Evolutionary conservation across 768 basidiomycete species (phyloP).

Genomic region (Tricholomella constricta): DNA sequence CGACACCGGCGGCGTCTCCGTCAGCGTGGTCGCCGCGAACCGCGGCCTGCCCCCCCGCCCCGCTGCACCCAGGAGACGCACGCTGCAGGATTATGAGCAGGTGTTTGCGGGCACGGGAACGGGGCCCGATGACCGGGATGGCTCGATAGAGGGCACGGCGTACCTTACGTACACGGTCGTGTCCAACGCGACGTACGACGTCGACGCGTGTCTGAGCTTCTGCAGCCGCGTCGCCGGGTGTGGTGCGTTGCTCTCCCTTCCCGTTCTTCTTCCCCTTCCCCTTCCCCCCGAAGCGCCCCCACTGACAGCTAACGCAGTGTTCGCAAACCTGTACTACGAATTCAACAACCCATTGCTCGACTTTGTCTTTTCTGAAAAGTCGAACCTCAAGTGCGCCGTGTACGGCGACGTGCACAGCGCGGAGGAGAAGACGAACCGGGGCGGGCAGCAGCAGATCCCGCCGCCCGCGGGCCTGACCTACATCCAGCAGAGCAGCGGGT

Average conservation of each 20-base stretch:
- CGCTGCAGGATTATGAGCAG: constrained; percentile 31
- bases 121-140: constrained; percentile 39
- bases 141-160: constrained; percentile 48
- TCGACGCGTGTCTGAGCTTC: constrained; percentile 43
- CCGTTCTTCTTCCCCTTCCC: neutral
- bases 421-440: constrained; percentile 46
- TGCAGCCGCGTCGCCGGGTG: constrained; percentile 40
- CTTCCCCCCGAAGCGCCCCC: neutral
- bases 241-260: constrained; percentile 33
- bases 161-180: constrained; percentile 51
- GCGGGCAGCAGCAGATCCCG: constrained; percentile 42
- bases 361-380: constrained; percentile 37
- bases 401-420: constrained; percentile 46
- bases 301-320: too few species aligned
- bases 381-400: constrained; percentile 50
- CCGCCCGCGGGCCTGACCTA: constrained; percentile 38
- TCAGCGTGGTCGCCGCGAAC: constrained; percentile 5
- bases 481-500: constrained; percentile 49
- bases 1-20: constrained; percentile 1
- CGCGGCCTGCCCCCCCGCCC: neutral
- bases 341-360: constrained; percentile 46
- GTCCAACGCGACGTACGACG: constrained; percentile 45
- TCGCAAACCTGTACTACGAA: constrained; percentile 53
- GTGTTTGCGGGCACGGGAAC: constrained; percentile 43
- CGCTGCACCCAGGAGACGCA: constrained; percentile 18